A percentile compares a stretch with the other conserved stretches of the same genome.
These are phyloP conservation scores for Dryadomyces sulphureus DNA, from an alignment of 2,329 filamentous ascomycete species.

Conservation along the genomic window DNA sequence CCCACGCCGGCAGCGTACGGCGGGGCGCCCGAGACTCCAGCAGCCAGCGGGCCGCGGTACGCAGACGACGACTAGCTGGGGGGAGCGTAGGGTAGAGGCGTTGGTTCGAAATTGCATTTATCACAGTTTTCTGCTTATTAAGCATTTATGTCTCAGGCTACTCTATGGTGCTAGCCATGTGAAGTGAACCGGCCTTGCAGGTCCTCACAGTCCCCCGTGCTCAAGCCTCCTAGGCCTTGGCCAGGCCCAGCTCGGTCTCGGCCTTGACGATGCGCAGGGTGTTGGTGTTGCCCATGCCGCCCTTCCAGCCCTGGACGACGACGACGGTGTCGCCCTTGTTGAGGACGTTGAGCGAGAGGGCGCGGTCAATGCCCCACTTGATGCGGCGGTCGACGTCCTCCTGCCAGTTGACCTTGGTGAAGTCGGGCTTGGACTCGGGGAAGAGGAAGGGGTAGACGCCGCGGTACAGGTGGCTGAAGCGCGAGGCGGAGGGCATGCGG, in stretches of 20 bases:
- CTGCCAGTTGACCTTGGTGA: conserved; percentile 87
- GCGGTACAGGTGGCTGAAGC: conserved; percentile 91
- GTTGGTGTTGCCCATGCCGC: conserved; percentile 85
- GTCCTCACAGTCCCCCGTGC: neutral
- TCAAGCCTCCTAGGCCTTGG: no score
- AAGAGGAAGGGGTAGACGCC: conserved; percentile 97
- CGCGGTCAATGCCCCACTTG: conserved; percentile 88
- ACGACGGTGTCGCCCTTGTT: conserved; percentile 60
- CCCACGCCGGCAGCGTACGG: conserved; percentile 50
- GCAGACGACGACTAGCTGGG: conserved; percentile 24
- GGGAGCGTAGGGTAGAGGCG: no score
- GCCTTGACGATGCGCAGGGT: conserved; percentile 53
- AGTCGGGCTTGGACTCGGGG: conserved; percentile 87
- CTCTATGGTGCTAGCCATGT: no score
- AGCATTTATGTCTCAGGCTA: no score
- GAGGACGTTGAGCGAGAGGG: conserved; percentile 67
- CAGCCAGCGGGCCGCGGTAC: conserved; percentile 40
- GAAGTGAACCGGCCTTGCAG: no score
- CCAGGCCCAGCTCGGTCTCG: conserved; percentile 42
- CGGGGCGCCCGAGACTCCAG: conserved; percentile 44
- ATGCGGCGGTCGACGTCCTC: conserved; percentile 96
- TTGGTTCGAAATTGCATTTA: no score
- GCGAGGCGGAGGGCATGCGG: conserved; percentile 65
- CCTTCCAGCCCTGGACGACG: conserved; percentile 83
- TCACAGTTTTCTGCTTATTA: no score